A percentile compares a stretch with the other conserved stretches of the same genome.
Conservation (phyloP, 257 asterid genomes). For the Solanum neorickii region DNA sequence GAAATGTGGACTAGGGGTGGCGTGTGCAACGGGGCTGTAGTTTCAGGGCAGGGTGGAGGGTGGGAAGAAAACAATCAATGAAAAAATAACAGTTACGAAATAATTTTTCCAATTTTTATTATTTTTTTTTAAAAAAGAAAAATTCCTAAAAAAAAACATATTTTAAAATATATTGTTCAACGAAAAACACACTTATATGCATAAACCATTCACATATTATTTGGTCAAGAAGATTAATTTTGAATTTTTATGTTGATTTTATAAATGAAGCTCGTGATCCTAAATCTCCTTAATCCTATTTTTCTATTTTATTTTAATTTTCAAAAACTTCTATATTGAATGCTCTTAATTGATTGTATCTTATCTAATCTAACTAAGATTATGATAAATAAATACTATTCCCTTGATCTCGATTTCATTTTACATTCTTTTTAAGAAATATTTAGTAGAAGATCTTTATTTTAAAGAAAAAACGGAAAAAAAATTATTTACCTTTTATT, state of each 20-base stretch:
- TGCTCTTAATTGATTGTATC: neutral
- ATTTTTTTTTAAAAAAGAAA: neutral
- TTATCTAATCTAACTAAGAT: neutral
- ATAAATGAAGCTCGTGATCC: neutral
- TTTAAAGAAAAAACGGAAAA: neutral
- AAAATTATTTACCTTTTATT: neutral
- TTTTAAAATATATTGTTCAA: neutral
- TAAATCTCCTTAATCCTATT: neutral
- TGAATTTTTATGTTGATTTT: neutral
- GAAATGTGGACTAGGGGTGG: no score
- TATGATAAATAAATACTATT: neutral
- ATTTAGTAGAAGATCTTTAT: neutral
- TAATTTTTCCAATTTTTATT: neutral
- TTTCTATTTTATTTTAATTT: neutral
- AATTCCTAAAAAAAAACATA: neutral
- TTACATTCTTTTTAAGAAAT: neutral
- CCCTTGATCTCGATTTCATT: neutral
- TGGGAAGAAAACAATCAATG: neutral
- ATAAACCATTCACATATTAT: neutral
- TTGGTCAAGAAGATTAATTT: neutral
- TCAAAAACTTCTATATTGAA: neutral
- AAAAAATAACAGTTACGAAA: neutral
- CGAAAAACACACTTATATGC: neutral
- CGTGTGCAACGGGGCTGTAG: neutral
- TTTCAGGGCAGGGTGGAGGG: neutral